Conservation (phyloP, 805 yeast species). For the Candida coleopterorum region DNA sequence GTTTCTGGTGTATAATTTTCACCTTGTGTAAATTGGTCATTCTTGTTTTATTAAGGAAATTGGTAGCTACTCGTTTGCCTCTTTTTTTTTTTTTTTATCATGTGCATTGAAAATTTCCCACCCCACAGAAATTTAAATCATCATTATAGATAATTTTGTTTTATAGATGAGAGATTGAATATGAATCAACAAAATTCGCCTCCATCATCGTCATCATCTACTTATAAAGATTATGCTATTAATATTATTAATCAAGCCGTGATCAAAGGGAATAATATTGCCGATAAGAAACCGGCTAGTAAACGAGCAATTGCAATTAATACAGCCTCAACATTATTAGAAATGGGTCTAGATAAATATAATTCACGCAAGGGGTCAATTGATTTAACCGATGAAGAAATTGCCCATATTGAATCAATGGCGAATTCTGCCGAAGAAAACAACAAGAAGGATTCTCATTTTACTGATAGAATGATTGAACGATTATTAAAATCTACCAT, state of each 20-base stretch:
- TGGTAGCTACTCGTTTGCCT: neutral
- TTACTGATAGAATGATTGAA: slow-evolving; percentile 55
- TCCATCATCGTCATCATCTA: slow-evolving; percentile 2
- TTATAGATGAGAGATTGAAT: too few relatives aligned
- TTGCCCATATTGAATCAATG: slow-evolving; percentile 21
- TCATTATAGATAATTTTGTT: too few relatives aligned
- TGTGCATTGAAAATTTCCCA: slow-evolving; percentile 3
- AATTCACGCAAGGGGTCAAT: slow-evolving; percentile 8
- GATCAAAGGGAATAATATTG: slow-evolving; percentile 9
- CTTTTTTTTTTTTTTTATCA: slow-evolving; percentile 2
- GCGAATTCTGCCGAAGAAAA: slow-evolving; percentile 27
- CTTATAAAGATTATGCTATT: slow-evolving; percentile 6
- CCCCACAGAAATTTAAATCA: slow-evolving; percentile 1
- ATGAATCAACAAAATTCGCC: slow-evolving; percentile 1
- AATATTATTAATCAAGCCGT: slow-evolving; percentile 8
- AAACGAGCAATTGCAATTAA: slow-evolving; percentile 33
- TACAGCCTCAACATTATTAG: slow-evolving; percentile 32
- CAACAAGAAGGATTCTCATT: slow-evolving; percentile 31
- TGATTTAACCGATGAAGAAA: slow-evolving; percentile 23
- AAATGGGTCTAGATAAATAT: slow-evolving; percentile 27
- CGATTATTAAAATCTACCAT: slow-evolving; percentile 46
- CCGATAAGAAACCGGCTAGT: slow-evolving; percentile 19
- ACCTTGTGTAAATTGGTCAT: too few relatives aligned
- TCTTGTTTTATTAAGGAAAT: too few relatives aligned
- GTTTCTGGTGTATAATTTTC: too few relatives aligned